These are phyloP conservation scores for Taphrina wiesneri DNA, from an alignment of 1,139 yeast species.

Conservation along the genomic window DNA sequence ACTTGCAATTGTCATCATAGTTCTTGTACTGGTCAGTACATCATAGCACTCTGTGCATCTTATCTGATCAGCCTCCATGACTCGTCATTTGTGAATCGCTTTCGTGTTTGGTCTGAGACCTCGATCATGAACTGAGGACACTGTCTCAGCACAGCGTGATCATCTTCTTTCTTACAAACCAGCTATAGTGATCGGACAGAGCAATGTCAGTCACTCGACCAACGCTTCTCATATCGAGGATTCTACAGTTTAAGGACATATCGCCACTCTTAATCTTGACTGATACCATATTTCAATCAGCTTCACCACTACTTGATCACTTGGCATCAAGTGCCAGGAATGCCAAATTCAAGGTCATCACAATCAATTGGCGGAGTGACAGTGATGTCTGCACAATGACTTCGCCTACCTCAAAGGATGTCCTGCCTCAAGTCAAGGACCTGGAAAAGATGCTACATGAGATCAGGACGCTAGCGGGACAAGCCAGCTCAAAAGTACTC, in stretches of 20 bases:
- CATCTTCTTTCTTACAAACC: too few relatives aligned
- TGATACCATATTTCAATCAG: slow-evolving; percentile 20
- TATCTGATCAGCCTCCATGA: too few relatives aligned
- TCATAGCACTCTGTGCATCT: too few relatives aligned
- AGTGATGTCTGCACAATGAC: slow-evolving; percentile 27
- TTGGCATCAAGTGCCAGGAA: slow-evolving; percentile 1
- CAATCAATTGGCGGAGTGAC: slow-evolving; percentile 9
- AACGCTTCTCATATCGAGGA: slow-evolving; percentile 7
- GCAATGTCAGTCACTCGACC: slow-evolving; percentile 25
- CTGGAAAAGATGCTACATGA: slow-evolving; percentile 18
- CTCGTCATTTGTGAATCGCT: too few relatives aligned
- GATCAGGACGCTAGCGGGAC: background rate
- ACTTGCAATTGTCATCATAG: too few relatives aligned
- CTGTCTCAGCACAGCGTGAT: too few relatives aligned
- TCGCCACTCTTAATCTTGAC: slow-evolving; percentile 25
- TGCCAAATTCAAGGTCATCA: slow-evolving; percentile 16
- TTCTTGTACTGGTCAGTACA: too few relatives aligned
- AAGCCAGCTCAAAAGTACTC: slow-evolving; percentile 2
- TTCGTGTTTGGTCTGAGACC: too few relatives aligned
- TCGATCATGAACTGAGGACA: too few relatives aligned
- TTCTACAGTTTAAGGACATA: slow-evolving; percentile 21
- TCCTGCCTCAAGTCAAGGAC: background rate
- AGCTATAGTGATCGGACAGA: too few relatives aligned
- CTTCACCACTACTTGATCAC: slow-evolving; percentile 2
- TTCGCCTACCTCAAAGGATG: background rate